Base-by-base conservation (phyloP, 1,284 basidiomycete genomes). In the Ganoderma meredithae region DNA sequence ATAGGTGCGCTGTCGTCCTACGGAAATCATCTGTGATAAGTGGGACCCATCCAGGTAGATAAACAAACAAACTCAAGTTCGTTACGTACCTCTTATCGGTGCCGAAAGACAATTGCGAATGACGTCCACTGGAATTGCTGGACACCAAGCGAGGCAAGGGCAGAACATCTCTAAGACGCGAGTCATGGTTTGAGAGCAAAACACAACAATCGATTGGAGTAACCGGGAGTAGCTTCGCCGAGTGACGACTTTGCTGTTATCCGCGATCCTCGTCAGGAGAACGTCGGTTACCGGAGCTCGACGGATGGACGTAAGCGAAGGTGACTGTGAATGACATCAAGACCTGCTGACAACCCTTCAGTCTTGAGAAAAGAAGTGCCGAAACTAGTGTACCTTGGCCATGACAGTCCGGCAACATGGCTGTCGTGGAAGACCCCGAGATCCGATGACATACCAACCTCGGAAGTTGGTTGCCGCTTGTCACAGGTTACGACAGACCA, bases 371-470 rank as follows among this genome's bases (percentile, higher is more conserved):
- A 53, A 31, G 66, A 67, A 63, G 62, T 19, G 39, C 27, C 22
- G 39, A 41, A 41, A 22, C 40, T 60, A 36, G 33, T 36, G 19
- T 12, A 22, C 19, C 55, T 58, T 10, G 27, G 39, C 58, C 58
- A 36, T 47, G 61, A 60, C 56, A 52, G 58, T 58, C 64, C 69
- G 67, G 67, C 36, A 36, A 27, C 49, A 61, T 31, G 53, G 31
- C 13, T 55, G 47, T 56, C 63, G 41, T 65, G 58, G 62, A 67
- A 65, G 67, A 71, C 25, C n/a, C 66, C 70, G 68, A 62, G 64
- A 61, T 62, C 70, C 68, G 70, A 53, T 58, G 55, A 61, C 56
- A 66, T 67, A 65, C 36, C 65, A 59, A n/a, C 41, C 27, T 22
- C 31, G 40, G 22, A 39, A 19, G 15, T 33, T 15, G 33, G 49